A percentile compares a stretch with the other conserved stretches of the same genome.
Conservation (phyloP, 441 rosid species). For the Iberis amara region DNA sequence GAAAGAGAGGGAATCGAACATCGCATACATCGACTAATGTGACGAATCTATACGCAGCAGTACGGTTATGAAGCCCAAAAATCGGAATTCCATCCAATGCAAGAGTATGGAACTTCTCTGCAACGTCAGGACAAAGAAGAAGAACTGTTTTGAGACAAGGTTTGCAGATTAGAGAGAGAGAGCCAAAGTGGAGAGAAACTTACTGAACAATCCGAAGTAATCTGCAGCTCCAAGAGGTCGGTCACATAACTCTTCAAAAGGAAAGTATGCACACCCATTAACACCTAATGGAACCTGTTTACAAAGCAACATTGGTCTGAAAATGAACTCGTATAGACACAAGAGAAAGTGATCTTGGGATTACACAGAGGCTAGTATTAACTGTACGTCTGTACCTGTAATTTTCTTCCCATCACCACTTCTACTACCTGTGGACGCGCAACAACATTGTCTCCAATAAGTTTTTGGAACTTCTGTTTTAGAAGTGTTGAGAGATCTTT, state of each 20-base stretch:
- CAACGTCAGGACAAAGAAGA: slow-evolving; percentile 17
- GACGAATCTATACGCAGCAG: slow-evolving; percentile 89
- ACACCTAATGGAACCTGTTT: slow-evolving; percentile 74
- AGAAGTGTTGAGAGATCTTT: slow-evolving; percentile 49
- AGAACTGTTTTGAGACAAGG: slow-evolving; percentile 9
- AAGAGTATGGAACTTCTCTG: slow-evolving; percentile 88
- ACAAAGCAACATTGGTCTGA: slow-evolving; percentile 15
- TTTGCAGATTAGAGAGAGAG: slow-evolving; percentile 7
- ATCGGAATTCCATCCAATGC: slow-evolving; percentile 81
- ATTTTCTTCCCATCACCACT: slow-evolving; percentile 88
- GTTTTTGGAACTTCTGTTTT: slow-evolving; percentile 55
- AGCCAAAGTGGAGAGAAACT: slow-evolving; percentile 31
- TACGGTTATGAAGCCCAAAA: slow-evolving; percentile 77
- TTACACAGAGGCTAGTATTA: slow-evolving; percentile 4
- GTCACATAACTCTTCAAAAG: slow-evolving; percentile 86
- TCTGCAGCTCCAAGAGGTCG: slow-evolving; percentile 97
- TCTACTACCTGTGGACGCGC: slow-evolving; percentile 65
- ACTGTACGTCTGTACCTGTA: no score
- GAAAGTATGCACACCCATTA: slow-evolving; percentile 84
- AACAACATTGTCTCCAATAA: slow-evolving; percentile 49
- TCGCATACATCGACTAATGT: slow-evolving; percentile 80
- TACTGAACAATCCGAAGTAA: slow-evolving; percentile 91
- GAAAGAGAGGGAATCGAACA: slow-evolving; percentile 3
- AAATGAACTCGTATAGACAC: slow-evolving; percentile 9
- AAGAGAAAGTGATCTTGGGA: slow-evolving; percentile 4